Percentiles rank a stretch among this genome's conserved stretches.
phyloP scores from a whole-genome alignment of 805 yeast genomes.

The Pichia cabralensis region DNA sequence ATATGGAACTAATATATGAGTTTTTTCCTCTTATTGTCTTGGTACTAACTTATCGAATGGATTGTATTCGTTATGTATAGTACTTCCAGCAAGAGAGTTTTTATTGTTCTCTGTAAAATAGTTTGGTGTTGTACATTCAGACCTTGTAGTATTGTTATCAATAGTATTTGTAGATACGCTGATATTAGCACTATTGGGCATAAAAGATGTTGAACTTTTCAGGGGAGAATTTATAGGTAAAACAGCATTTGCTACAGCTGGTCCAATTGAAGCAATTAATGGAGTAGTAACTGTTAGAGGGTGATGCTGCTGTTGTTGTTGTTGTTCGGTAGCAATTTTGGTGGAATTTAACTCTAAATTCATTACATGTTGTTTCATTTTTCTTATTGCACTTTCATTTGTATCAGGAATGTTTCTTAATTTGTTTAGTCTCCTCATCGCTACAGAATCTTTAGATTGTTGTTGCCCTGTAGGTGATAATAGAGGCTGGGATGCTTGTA shows the following conservation, averaged over 20 bases:
- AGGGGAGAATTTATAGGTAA: conserved; percentile 24
- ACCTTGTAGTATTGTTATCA: too few species aligned
- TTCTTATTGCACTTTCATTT: conserved; percentile 5
- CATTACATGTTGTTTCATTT: conserved; percentile 19
- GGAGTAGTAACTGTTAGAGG: conserved; percentile 26
- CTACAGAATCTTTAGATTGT: neutral
- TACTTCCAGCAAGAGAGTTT: too few species aligned
- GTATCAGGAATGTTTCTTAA: conserved; percentile 9
- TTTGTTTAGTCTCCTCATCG: conserved; percentile 1
- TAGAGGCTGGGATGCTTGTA: neutral
- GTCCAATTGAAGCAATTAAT: conserved; percentile 27
- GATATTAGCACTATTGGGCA: too few species aligned
- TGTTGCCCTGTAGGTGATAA: neutral
- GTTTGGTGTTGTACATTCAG: too few species aligned
- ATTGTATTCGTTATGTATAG: too few species aligned
- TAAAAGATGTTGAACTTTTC: too few species aligned
- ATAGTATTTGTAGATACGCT: too few species aligned
- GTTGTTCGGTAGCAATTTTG: neutral
- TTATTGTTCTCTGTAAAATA: too few species aligned
- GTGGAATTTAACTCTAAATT: conserved; percentile 10
- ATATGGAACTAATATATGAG: too few species aligned
- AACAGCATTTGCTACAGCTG: conserved; percentile 26
- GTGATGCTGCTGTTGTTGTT: conserved; percentile 1
- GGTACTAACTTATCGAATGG: conserved; percentile 18
- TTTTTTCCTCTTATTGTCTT: too few species aligned